Evolutionary conservation across 1,284 basidiomycete species (phyloP), one percentile per base, ranked within the genome.

Genomic region (Ustilago loliicola): DNA sequence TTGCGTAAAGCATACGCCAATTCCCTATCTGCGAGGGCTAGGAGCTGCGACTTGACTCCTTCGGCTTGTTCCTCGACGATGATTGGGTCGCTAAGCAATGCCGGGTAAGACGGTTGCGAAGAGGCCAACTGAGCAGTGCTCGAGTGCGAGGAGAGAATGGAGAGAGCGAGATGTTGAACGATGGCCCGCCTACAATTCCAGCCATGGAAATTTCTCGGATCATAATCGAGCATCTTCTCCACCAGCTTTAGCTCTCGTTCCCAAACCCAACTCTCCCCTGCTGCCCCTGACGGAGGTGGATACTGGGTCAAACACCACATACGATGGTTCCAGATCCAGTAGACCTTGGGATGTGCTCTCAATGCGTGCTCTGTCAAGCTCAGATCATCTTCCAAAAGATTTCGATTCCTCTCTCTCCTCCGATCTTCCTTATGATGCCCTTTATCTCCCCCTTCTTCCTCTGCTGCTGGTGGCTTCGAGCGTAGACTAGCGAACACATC

Each of bases 1-100:
- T 98, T 98, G 70, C 90, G 89, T 54, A 91, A 91, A 2, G 96
- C 96, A 52, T 81, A 86, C 1, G 60, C 53, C 9, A 86, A 69
- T 56, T 86, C 83, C 0, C 30, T 52, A 11, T 74, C 38, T 0
- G 83, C 83, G 1, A 84, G 63, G 7, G 42, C 27, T 1, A 82
- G 23, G 23, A 80, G 68, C 8, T 42, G 29, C 2, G 11, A 7
- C 23, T 73, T 68, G 27, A 52, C 60, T 13, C 34, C 8, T 13
- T 3, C 29, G 1, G 3, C 34, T 11, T 40, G 23, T 0, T 38
- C 25, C 1, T 23, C 17, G 5, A 38, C 17, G 29, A 69, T 15
- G n/a, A 29, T 2, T 0, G 60, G 32, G 15, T 59, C 10, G 52
- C 47, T 57, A 32, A 76, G 73, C 1, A 72, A 38, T 4, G 73